These are phyloP conservation scores for Solanum tarijense DNA, from an alignment of 257 asterid genomes.

Conservation along the genomic window DNA sequence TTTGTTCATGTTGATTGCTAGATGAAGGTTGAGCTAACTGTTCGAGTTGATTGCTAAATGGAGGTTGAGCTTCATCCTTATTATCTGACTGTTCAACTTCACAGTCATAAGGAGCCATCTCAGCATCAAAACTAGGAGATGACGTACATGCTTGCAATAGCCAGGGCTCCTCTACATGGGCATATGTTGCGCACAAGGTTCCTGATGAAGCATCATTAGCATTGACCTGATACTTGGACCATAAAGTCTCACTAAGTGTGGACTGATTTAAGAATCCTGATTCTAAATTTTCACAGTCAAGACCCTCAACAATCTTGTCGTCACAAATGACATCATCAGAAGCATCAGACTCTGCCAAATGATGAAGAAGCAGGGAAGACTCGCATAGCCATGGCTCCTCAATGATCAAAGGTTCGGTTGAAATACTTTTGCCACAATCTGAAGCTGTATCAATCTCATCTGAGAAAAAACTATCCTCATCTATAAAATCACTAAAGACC, in stretches of 20 bases:
- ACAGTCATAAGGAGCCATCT: slow-evolving; percentile 14
- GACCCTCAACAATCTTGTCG: slow-evolving; percentile 18
- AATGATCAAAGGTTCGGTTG: slow-evolving; percentile 17
- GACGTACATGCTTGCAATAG: slow-evolving; percentile 28
- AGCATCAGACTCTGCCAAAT: slow-evolving; percentile 21
- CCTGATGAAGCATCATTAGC: slow-evolving; percentile 10
- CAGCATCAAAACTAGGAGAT: slow-evolving; percentile 7
- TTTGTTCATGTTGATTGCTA: slow-evolving; percentile 23
- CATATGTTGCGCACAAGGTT: slow-evolving; percentile 9
- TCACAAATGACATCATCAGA: slow-evolving; percentile 16
- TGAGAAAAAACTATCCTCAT: not conserved
- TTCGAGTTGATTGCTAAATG: slow-evolving; percentile 22
- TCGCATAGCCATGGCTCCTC: slow-evolving; percentile 93
- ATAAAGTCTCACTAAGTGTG: slow-evolving; percentile 8
- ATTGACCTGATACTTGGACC: slow-evolving; percentile 14
- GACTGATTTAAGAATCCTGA: slow-evolving; percentile 15
- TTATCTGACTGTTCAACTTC: slow-evolving; percentile 11
- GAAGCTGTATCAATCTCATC: slow-evolving; percentile 9
- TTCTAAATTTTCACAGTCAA: slow-evolving; percentile 19
- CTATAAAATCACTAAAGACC: slow-evolving; percentile 15
- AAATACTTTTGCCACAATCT: slow-evolving; percentile 16
- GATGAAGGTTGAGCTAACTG: slow-evolving; percentile 12
- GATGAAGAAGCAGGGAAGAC: slow-evolving; percentile 29
- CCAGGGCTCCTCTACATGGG: slow-evolving; percentile 96
- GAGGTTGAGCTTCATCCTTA: slow-evolving; percentile 21